Base-by-base conservation (phyloP, 768 basidiomycete species). In the Boletus rufocinnamomeus region DNA sequence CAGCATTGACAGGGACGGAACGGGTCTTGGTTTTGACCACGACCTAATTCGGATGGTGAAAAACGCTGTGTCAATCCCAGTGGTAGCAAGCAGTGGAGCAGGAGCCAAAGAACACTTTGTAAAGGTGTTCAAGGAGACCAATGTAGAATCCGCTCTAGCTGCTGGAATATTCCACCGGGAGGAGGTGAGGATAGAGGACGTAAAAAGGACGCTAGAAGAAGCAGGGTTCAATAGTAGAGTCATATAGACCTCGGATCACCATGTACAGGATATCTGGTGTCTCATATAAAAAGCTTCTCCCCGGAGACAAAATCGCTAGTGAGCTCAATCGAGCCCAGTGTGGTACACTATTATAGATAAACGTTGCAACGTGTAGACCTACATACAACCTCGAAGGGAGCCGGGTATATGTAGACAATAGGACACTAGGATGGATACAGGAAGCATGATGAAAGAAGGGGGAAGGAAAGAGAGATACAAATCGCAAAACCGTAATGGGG, bases 121-220 rank as follows among this genome's bases (percentile, higher is more conserved):
- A n/a, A 83, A 92, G 50, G 89, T 95, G 19, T 99, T 99, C 73
- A 69, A 77, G 56, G 74, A 82, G 64, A 95, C 94, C 4, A 81
- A 77, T 4, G 94, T 87, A 2, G 95, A 96, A 73, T 93, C 97
- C 46, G 97, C 91, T 2, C 75, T 99, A 56, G 97, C 97, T 11
- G 97, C 97, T 13, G 97, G 97, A 2, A 97, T 98, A 63, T 99
- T 99, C 74, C 97, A 99, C 73, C 78, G 97, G 34, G 83, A 80
- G 47, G 91, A 98, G 72, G 96, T 99, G 5, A 79, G 75, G 43
- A 95, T 99, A 60, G 74, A 75, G 47, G 86, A 90, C 50, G 90
- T 98, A 56, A 99, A 98, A 75, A 73, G 74, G 44, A 74, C 78
- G 2, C 67, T 92, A 61, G 67, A 66, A 37, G 65, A 61, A 6